Evolutionary conservation across 23 red algal species (phyloP).

Genomic region (Cyanidiococcus yangmingshanensis): DNA sequence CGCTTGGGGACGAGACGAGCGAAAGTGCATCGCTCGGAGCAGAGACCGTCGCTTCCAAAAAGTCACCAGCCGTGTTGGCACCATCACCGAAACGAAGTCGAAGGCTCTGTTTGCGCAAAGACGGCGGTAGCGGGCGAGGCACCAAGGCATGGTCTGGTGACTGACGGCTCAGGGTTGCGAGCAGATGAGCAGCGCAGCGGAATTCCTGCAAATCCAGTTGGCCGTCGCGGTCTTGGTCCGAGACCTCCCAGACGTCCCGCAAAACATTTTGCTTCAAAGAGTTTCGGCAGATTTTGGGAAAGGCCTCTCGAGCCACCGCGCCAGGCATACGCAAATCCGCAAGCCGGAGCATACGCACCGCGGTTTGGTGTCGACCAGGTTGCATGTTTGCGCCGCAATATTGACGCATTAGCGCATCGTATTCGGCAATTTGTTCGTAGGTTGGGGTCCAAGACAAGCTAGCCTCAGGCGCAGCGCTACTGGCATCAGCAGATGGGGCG

Average conservation of each 20-base stretch:
- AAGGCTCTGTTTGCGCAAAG: conserved; percentile 17
- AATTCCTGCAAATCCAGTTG: conserved; percentile 75
- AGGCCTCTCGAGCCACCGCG: conserved; percentile 34
- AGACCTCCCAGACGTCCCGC: conserved; percentile 64
- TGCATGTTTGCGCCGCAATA: conserved; percentile 1
- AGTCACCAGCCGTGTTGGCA: neutral
- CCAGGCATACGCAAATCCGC: conserved; percentile 42
- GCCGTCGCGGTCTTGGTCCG: conserved; percentile 72
- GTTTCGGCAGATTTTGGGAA: conserved; percentile 41
- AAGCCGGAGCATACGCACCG: conserved; percentile 16
- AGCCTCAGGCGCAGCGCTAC: neutral
- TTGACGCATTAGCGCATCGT: conserved; percentile 41
- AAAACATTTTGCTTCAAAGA: conserved; percentile 46
- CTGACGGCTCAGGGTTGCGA: conserved; percentile 38
- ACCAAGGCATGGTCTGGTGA: neutral
- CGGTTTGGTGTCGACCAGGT: conserved; percentile 23
- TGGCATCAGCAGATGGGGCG: conserved; percentile 1
- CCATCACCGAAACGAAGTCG: conserved; percentile 12
- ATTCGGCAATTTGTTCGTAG: conserved; percentile 36
- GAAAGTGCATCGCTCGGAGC: neutral
- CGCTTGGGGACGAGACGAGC: neutral
- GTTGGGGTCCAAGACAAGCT: conserved; percentile 45
- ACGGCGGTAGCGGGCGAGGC: conserved; percentile 32
- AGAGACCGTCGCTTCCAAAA: neutral
- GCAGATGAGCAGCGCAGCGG: conserved; percentile 67